These are phyloP conservation scores for Lactifluus piperatus DNA, from an alignment of 768 basidiomycete genomes.

Conservation along the genomic window DNA sequence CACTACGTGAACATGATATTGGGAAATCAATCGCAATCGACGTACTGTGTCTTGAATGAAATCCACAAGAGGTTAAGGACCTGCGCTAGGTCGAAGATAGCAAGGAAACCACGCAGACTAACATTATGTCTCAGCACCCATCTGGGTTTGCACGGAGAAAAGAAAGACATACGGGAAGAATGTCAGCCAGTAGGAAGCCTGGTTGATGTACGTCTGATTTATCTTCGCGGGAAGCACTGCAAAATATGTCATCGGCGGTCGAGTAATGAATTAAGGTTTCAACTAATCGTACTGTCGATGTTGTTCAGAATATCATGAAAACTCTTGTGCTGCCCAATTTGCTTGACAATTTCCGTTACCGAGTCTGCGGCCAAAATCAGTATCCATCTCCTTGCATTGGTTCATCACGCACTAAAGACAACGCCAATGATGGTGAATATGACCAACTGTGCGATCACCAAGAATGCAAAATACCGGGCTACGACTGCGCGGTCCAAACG, in stretches of 20 bases:
- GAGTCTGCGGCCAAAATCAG: slow-evolving; percentile 23
- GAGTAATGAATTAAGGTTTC: neutral
- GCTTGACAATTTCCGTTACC: slow-evolving; percentile 35
- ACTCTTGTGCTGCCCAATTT: slow-evolving; percentile 41
- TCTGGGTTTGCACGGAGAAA: neutral
- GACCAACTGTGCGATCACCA: slow-evolving; percentile 88
- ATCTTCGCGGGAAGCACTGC: slow-evolving; percentile 62
- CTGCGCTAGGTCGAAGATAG: slow-evolving; percentile 92
- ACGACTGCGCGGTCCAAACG: slow-evolving; percentile 85
- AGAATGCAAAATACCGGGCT: slow-evolving; percentile 87
- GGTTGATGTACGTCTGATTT: slow-evolving; percentile 84
- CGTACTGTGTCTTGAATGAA: slow-evolving; percentile 75
- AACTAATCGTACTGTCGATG: slow-evolving; percentile 32
- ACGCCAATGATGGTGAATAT: slow-evolving; percentile 93
- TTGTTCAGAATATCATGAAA: slow-evolving; percentile 38
- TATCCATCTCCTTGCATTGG: neutral
- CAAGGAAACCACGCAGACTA: slow-evolving; percentile 89
- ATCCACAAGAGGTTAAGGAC: slow-evolving; percentile 83
- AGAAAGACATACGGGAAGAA: slow-evolving; percentile 76
- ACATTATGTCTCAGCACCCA: slow-evolving; percentile 1
- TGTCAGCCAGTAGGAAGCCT: slow-evolving; percentile 87
- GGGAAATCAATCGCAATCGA: slow-evolving; percentile 2
- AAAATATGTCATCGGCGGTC: neutral
- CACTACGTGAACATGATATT: neutral
- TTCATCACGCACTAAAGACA: slow-evolving; percentile 55